These are phyloP conservation scores for Sugiyamaella pinicola DNA, from an alignment of 1,139 yeast species.

Conservation along the genomic window DNA sequence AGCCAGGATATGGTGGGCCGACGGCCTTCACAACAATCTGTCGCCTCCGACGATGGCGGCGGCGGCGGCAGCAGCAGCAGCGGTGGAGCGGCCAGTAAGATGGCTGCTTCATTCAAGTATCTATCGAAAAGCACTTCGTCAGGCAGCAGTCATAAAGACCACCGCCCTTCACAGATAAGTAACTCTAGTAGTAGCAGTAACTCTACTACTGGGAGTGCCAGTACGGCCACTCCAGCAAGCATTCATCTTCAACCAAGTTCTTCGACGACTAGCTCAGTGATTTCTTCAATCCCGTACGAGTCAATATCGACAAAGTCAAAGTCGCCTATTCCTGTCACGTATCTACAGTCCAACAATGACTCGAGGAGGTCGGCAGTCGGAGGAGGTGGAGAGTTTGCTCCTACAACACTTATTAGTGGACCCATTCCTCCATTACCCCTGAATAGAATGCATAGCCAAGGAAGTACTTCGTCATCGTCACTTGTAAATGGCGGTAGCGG, in stretches of 20 bases:
- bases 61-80: not conserved
- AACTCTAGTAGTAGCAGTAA: constrained; percentile 13
- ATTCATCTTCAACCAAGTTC: constrained; percentile 9
- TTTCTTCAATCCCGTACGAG: constrained; percentile 34
- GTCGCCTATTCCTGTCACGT: constrained; percentile 35
- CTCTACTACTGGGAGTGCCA: constrained; percentile 6
- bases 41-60: constrained; percentile 20
- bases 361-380: constrained; percentile 19
- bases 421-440: constrained; percentile 38
- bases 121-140: constrained; percentile 13
- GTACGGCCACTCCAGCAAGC: constrained; percentile 4
- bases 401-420: constrained; percentile 33
- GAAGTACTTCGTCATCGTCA: constrained; percentile 16
- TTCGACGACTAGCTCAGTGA: constrained; percentile 14
- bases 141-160: constrained; percentile 14
- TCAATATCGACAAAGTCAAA: constrained; percentile 33
- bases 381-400: constrained; percentile 24
- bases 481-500: not conserved
- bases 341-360: constrained; percentile 32
- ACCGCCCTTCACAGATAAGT: constrained; percentile 16
- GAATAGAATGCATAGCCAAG: constrained; percentile 21
- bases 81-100: constrained; percentile 8
- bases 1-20: constrained; percentile 19
- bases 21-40: constrained; percentile 22
- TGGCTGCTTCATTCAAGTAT: constrained; percentile 15